A percentile compares a stretch with the other conserved stretches of the same genome.
phyloP scores from a whole-genome alignment of 805 yeast genomes.

The Kodamaea leandrae region DNA sequence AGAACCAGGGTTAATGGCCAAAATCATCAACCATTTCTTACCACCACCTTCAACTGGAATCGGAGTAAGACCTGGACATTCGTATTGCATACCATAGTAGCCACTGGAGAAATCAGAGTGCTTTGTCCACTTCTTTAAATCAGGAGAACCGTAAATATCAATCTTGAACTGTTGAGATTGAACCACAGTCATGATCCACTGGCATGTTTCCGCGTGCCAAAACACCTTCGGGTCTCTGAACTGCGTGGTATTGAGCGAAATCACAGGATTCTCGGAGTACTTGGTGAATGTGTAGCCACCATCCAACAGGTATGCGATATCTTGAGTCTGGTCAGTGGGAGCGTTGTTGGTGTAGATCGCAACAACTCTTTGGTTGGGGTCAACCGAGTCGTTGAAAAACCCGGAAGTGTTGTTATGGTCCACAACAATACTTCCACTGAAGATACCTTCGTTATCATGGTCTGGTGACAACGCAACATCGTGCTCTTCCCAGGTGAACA shows the following conservation, averaged over 20 bases:
- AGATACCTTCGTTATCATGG: constrained; percentile 28
- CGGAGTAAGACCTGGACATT: constrained; percentile 39
- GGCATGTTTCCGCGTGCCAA: constrained; percentile 27
- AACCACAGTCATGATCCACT: constrained; percentile 31
- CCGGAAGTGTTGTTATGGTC: constrained; percentile 39
- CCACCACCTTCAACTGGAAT: constrained; percentile 23
- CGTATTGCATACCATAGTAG: constrained; percentile 37
- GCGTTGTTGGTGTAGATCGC: constrained; percentile 34
- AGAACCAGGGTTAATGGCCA: constrained; percentile 43
- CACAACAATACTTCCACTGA: constrained; percentile 36
- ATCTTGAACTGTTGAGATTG: constrained; percentile 27
- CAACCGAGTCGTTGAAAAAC: constrained; percentile 22
- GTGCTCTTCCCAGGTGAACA: constrained; percentile 31
- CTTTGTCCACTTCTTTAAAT: constrained; percentile 25
- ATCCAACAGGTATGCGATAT: constrained; percentile 32
- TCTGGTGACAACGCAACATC: constrained; percentile 29
- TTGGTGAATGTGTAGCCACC: constrained; percentile 33
- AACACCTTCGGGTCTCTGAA: constrained; percentile 37
- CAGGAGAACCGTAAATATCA: constrained; percentile 23
- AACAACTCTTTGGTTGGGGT: constrained; percentile 31
- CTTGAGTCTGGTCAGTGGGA: constrained; percentile 28
- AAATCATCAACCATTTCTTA: constrained; percentile 35
- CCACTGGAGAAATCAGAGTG: constrained; percentile 27
- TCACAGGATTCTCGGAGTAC: constrained; percentile 29
- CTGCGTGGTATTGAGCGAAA: constrained; percentile 26